Percentiles rank a stretch among this genome's conserved stretches.
These are phyloP conservation scores for Sclerotinia borealis DNA, from an alignment of 2,329 filamentous ascomycete species.

Conservation along the genomic window DNA sequence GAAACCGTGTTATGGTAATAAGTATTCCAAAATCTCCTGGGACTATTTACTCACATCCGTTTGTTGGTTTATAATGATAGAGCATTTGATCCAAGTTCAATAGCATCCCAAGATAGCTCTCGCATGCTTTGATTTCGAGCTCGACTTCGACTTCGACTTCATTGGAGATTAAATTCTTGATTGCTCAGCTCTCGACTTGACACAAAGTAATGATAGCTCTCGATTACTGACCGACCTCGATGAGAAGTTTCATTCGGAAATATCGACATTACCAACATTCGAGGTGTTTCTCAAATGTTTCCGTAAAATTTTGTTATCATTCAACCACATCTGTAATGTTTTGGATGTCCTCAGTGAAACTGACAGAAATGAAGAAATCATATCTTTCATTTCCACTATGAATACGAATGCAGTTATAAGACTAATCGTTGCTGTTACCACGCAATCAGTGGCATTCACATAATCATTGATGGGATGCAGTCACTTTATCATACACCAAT, in stretches of 20 bases:
- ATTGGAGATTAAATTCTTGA: constrained; percentile 33
- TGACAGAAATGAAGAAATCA: constrained; percentile 22
- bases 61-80: constrained; percentile 31
- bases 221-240: constrained; percentile 17
- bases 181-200: constrained; percentile 33
- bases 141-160: constrained; percentile 39
- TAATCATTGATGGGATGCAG: background rate
- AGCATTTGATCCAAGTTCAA: constrained; percentile 22
- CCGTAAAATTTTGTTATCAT: constrained; percentile 21
- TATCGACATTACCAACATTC: constrained; percentile 7
- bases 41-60: background rate
- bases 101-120: constrained; percentile 26
- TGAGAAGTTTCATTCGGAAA: background rate
- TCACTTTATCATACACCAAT: background rate
- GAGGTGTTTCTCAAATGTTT: constrained; percentile 14
- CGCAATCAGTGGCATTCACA: background rate
- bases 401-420: background rate
- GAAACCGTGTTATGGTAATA: constrained; percentile 36
- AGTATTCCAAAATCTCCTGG: background rate
- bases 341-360: constrained; percentile 38
- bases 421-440: background rate
- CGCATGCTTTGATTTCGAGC: constrained; percentile 39
- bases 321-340: constrained; percentile 33
- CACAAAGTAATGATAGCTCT: constrained; percentile 22
- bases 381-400: constrained; percentile 28